Evolutionary conservation across 768 basidiomycete genomes (phyloP), one percentile per base, ranked within the genome.

Genomic region (Mrakia frigida): DNA sequence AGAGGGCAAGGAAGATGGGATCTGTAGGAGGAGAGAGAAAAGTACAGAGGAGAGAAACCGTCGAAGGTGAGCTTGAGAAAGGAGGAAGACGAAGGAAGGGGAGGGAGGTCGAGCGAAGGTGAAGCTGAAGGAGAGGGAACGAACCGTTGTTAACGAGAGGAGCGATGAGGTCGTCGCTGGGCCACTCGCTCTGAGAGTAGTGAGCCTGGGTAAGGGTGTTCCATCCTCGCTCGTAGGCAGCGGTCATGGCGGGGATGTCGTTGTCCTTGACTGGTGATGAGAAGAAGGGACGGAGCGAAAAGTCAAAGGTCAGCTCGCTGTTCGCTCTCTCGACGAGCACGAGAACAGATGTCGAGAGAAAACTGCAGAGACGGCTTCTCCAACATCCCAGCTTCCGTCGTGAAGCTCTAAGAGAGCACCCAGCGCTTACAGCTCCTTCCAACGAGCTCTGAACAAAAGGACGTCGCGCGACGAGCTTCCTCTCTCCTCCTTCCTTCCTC

Each of bases 181-280:
- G 96, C 96, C 96, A 98, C 83, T 99, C 96, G 3, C 89, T 90
- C 83, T 91, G 92, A 9, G 93, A 84, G 81, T 97, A 99, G 86
- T 91, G 94, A 85, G 95, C 94, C 86, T 97, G 93, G 0, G 96
- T 97, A 82, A 95, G 89, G 78, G 92, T 90, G 84, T 94, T 96
- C 95, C 95, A 99, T 7, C 94, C 94, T 70, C 91, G 93, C 85
- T 98, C 95, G 82, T 99, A 99, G 71, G 94, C 93, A 31, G 90
- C 87, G 6, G 92, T 93, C 79, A 99, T 96, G 81, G 94, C 92
- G 6, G 89, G 86, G 3, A 97, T 87, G 84, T 98, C 96, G 83
- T 95, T 94, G 61, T 93, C 89, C 70, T 91, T 86, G 50, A 98
- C 72, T 76, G 75, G 10, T 37, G 33, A 13, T 16, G 25, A 21